Evolutionary conservation across 2,329 filamentous ascomycete genomes (phyloP).

Genomic region (Bipolaris oryzae): DNA sequence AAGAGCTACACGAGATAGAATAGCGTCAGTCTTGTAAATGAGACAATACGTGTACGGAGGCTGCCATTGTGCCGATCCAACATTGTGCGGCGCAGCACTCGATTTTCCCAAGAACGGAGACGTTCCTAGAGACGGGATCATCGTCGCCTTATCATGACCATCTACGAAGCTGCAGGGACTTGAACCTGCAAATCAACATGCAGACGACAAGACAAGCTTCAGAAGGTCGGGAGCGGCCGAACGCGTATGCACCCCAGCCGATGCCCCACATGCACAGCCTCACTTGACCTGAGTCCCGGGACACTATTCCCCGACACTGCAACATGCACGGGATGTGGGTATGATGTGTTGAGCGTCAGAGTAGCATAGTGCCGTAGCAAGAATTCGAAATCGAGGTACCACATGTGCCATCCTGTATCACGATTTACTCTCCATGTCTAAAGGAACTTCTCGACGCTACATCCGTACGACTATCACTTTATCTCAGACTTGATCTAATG

Average conservation of each 20-base stretch:
- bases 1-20: neutral
- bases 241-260: neutral
- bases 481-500: too few species aligned
- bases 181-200: neutral
- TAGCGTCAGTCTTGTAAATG: neutral
- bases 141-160: neutral
- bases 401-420: too few species aligned
- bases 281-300: conserved; percentile 6
- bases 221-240: neutral
- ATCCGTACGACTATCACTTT: too few species aligned
- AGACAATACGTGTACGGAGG: neutral
- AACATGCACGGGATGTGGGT: neutral
- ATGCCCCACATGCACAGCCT: conserved; percentile 17
- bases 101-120: neutral
- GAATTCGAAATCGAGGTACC: too few species aligned
- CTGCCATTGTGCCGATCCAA: neutral
- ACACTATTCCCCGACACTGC: neutral
- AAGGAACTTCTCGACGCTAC: too few species aligned
- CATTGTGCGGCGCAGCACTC: neutral
- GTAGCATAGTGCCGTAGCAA: neutral
- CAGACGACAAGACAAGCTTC: conserved; percentile 36
- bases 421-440: too few species aligned
- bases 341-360: neutral
- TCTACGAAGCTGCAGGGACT: neutral
- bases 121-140: neutral